Percentiles rank a stretch among this genome's conserved stretches.
phyloP scores from a whole-genome alignment of 306 rosid genomes.

The Prosopis cineraria region DNA sequence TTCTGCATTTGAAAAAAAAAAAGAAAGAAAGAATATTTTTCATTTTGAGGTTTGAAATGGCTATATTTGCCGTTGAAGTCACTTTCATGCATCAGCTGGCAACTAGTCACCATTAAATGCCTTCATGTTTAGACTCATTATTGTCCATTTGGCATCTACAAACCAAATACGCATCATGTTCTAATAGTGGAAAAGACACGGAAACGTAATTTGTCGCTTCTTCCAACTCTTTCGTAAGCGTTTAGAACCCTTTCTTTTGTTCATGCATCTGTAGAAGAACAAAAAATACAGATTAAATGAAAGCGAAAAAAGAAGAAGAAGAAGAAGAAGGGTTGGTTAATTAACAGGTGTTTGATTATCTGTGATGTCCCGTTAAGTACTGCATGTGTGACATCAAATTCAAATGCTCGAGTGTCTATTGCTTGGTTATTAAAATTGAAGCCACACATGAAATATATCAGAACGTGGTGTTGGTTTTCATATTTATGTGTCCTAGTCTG shows the following conservation, averaged over 20 bases:
- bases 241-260: slow-evolving; percentile 2
- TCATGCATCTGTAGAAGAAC: slow-evolving; percentile 1
- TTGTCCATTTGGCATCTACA: slow-evolving; percentile 29
- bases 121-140: slow-evolving; percentile 5
- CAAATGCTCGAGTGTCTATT: not conserved
- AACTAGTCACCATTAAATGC: slow-evolving; percentile 32
- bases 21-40: not conserved
- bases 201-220: slow-evolving; percentile 28
- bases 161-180: slow-evolving; percentile 10
- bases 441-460: not conserved
- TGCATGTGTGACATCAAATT: slow-evolving; percentile 2
- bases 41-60: slow-evolving; percentile 19
- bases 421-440: not conserved
- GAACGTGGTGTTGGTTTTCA: slow-evolving; percentile 4
- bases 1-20: too few relatives aligned
- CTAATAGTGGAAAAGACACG: slow-evolving; percentile 17
- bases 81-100: slow-evolving; percentile 33
- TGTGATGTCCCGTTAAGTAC: not conserved
- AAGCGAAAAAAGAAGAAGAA: not conserved
- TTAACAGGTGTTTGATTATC: not conserved
- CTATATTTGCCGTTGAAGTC: slow-evolving; percentile 35
- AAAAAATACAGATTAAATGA: not conserved
- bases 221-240: slow-evolving; percentile 13
- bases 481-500: slow-evolving; percentile 23
- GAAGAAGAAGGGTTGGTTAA: not conserved